Conservation (phyloP, 495 filamentous ascomycete genomes). For the Lentithecium fluviatile region DNA sequence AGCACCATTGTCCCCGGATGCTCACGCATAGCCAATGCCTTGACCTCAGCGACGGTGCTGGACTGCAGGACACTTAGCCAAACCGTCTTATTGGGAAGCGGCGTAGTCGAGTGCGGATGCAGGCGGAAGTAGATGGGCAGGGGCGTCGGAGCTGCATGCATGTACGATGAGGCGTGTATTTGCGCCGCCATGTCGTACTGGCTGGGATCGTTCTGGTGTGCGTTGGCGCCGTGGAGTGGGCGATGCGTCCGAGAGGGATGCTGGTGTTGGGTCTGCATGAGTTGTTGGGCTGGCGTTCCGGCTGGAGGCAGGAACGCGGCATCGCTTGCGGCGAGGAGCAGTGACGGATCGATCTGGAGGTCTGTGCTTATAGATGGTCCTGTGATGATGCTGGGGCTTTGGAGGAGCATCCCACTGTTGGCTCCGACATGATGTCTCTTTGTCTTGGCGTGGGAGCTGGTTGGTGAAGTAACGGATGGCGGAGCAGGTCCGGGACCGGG, state of each 20-base stretch:
- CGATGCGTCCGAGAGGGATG: neutral
- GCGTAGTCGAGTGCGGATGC: constrained; percentile 53
- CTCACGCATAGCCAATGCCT: constrained; percentile 54
- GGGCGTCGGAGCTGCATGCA: constrained; percentile 35
- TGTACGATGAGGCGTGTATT: no score
- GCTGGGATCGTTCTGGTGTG: neutral
- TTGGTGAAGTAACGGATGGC: constrained; percentile 10
- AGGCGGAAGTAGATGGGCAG: constrained; percentile 67
- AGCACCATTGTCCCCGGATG: constrained; percentile 56
- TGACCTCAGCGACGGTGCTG: constrained; percentile 57
- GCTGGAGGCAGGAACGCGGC: constrained; percentile 44
- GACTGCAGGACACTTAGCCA: constrained; percentile 63
- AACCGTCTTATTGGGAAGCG: constrained; percentile 45
- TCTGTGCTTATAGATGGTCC: constrained; percentile 34
- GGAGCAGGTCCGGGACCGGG: constrained; percentile 40
- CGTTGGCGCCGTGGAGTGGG: neutral
- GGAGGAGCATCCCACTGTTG: neutral
- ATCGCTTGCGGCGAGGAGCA: constrained; percentile 52
- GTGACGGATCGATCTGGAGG: constrained; percentile 66
- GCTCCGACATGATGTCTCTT: neutral
- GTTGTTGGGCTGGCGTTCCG: constrained; percentile 1
- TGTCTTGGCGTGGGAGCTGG: constrained; percentile 2
- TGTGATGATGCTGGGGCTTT: neutral
- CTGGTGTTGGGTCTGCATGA: constrained; percentile 35
- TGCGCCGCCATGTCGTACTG: neutral